Conservation (phyloP, 2,329 filamentous ascomycete species). For the Whalleya microplaca region DNA sequence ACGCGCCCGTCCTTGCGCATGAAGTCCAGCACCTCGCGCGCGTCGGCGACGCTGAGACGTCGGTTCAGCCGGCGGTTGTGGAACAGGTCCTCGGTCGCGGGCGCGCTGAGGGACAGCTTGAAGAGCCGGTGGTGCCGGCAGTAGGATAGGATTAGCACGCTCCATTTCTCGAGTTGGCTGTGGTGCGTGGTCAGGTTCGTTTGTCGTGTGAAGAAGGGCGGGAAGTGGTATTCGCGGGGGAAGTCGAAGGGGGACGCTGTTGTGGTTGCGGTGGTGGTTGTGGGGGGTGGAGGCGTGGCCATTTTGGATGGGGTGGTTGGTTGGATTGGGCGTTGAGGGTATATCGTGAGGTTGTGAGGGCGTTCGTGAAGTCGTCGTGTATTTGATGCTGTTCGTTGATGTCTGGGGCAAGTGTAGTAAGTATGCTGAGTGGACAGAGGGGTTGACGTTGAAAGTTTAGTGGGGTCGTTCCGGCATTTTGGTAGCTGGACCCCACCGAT, state of each 20-base stretch:
- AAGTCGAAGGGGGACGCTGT: slow-evolving; percentile 50
- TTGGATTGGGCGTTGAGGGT: slow-evolving; percentile 1
- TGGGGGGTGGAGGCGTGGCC: background rate
- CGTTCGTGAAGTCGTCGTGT: background rate
- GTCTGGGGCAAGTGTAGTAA: background rate
- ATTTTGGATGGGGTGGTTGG: slow-evolving; percentile 6
- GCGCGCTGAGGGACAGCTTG: slow-evolving; percentile 66
- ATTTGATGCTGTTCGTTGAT: background rate
- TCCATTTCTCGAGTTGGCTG: slow-evolving; percentile 84
- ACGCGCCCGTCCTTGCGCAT: slow-evolving; percentile 63
- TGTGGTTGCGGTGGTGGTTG: slow-evolving; percentile 2
- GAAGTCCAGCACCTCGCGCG: slow-evolving; percentile 61
- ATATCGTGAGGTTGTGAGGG: background rate
- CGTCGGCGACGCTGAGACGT: slow-evolving; percentile 53
- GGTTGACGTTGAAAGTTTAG: background rate
- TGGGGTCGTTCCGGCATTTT: background rate
- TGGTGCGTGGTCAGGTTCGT: slow-evolving; percentile 73
- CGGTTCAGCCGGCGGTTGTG: slow-evolving; percentile 59
- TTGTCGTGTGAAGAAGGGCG: slow-evolving; percentile 84
- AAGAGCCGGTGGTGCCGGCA: slow-evolving; percentile 77
- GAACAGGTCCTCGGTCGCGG: slow-evolving; percentile 52
- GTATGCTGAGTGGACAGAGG: background rate
- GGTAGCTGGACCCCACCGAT: background rate
- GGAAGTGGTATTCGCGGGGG: slow-evolving; percentile 73
- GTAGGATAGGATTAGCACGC: slow-evolving; percentile 82